A percentile compares a stretch with the other conserved stretches of the same genome.
phyloP scores from a whole-genome alignment of 2,329 filamentous ascomycete species.

The Ophiostoma tasmaniense region DNA sequence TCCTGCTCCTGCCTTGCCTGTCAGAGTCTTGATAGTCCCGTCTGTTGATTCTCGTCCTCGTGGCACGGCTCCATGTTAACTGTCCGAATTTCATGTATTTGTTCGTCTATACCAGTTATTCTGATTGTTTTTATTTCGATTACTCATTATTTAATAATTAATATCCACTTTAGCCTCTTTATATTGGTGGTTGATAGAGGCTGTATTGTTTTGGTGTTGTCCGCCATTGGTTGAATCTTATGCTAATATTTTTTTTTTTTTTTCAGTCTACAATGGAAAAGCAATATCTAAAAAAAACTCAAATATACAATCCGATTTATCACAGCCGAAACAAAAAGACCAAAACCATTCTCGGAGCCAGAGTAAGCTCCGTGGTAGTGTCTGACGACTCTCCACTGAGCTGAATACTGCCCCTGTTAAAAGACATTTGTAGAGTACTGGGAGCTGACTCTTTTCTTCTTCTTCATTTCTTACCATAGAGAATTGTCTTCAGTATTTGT shows the following conservation, averaged over 20 bases:
- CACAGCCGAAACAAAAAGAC: background rate
- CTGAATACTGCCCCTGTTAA: background rate
- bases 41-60: slow-evolving; percentile 2
- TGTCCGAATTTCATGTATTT: background rate
- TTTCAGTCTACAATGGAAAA: too few species aligned
- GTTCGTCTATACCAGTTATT: background rate
- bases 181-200: too few species aligned
- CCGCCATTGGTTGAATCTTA: too few species aligned
- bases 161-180: too few species aligned
- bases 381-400: background rate
- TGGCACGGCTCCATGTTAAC: background rate
- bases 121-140: too few species aligned
- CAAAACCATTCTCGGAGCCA: background rate
- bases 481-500: too few species aligned
- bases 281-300: too few species aligned
- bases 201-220: too few species aligned
- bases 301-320: too few species aligned
- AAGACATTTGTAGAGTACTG: background rate
- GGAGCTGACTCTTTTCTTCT: background rate
- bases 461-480: background rate
- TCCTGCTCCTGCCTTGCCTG: background rate
- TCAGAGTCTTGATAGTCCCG: background rate
- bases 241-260: too few species aligned
- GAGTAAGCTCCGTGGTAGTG: background rate
- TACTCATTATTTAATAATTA: too few species aligned